Percentiles rank a stretch among this genome's conserved stretches.
These are phyloP conservation scores for Solanum hybrid DNA, from an alignment of 305 asterid genomes.

Conservation along the genomic window DNA sequence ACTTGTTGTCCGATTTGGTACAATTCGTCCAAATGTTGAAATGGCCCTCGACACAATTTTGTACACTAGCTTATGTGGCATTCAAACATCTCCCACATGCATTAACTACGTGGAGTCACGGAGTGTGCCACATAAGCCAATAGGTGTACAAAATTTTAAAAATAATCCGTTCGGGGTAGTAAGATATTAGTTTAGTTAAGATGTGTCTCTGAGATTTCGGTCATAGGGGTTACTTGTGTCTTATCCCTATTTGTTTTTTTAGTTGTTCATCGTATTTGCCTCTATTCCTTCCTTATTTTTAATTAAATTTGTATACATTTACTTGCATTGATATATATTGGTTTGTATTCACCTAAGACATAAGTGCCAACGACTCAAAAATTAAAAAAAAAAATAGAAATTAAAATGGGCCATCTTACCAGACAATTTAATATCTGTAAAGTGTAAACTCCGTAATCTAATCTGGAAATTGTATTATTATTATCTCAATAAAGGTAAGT, in stretches of 20 bases:
- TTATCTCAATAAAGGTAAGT: background rate
- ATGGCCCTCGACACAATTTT: background rate
- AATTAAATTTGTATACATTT: background rate
- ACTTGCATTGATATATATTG: background rate
- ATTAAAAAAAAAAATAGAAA: too few relatives aligned
- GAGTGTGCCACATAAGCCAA: too few relatives aligned
- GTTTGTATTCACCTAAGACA: background rate
- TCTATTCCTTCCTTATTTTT: background rate
- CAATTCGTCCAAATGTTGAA: background rate
- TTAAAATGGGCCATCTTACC: background rate
- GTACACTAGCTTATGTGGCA: too few relatives aligned
- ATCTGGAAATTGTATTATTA: background rate
- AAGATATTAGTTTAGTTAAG: too few relatives aligned
- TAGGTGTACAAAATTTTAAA: too few relatives aligned
- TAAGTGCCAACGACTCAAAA: background rate
- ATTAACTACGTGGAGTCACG: too few relatives aligned
- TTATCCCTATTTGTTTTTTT: background rate
- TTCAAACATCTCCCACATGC: too few relatives aligned
- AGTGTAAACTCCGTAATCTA: background rate
- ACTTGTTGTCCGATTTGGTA: background rate
- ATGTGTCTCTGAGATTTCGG: too few relatives aligned
- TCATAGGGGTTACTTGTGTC: too few relatives aligned
- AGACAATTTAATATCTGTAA: background rate
- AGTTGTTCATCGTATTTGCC: background rate
- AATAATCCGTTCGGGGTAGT: too few relatives aligned